These are phyloP conservation scores for Aspergillus costaricaensis DNA, from an alignment of 2,329 filamentous ascomycete genomes.

Conservation along the genomic window DNA sequence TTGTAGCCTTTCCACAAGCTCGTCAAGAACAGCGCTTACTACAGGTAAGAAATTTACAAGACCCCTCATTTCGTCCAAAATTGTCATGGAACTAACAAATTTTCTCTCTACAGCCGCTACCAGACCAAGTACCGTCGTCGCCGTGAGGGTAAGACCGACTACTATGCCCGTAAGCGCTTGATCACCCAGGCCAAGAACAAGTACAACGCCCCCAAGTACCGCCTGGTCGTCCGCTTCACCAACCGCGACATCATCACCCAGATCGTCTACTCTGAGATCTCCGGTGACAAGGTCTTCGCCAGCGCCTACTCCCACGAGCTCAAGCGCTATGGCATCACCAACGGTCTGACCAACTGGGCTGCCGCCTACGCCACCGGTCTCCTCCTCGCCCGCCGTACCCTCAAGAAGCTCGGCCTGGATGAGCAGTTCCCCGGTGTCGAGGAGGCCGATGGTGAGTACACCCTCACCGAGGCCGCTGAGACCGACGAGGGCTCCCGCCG, in stretches of 20 bases:
- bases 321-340: constrained; percentile 92
- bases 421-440: constrained; percentile 93
- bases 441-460: constrained; percentile 95
- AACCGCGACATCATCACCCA: constrained; percentile 99
- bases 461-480: constrained; percentile 91
- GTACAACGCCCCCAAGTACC: constrained; percentile 99
- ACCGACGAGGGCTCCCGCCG: constrained; percentile 83
- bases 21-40: constrained; percentile 98
- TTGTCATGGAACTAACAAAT: constrained; percentile 15
- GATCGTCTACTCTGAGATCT: constrained; percentile 95
- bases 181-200: constrained; percentile 99
- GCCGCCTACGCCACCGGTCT: constrained; percentile 96
- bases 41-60: constrained; percentile 69
- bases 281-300: constrained; percentile 94
- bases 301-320: constrained; percentile 97
- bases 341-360: constrained; percentile 99
- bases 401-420: constrained; percentile 95
- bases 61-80: too few relatives aligned
- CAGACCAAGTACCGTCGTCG: constrained; percentile 99
- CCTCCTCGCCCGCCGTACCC: constrained; percentile 91
- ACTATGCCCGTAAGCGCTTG: constrained; percentile 99
- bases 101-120: constrained; percentile 69
- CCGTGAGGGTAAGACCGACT: constrained; percentile 96
- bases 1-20: constrained; percentile 84
- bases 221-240: constrained; percentile 98